Percentiles rank a stretch among this genome's conserved stretches.
Conservation (phyloP, 2,329 filamentous ascomycete species). For the Aspergillus intermedius region DNA sequence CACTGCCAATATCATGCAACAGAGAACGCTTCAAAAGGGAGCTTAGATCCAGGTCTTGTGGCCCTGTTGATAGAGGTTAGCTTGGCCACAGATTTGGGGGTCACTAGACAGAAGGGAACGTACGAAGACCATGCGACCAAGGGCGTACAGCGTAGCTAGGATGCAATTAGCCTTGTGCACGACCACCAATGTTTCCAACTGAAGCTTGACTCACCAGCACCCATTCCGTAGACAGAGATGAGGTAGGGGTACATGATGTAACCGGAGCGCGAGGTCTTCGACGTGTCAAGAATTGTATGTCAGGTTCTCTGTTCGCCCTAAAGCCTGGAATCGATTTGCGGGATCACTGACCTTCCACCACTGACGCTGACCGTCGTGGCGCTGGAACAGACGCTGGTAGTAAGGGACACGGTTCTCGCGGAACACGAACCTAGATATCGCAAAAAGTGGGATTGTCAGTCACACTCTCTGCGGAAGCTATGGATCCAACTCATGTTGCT, state of each 20-base stretch:
- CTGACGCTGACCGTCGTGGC: conserved; percentile 58
- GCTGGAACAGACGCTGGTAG: conserved; percentile 63
- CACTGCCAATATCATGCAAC: conserved; percentile 20
- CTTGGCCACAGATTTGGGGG: neutral
- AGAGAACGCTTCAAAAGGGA: conserved; percentile 4
- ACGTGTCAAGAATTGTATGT: conserved; percentile 6
- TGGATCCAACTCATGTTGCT: conserved; percentile 6
- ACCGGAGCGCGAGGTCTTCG: conserved; percentile 49
- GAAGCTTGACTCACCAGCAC: conserved; percentile 39
- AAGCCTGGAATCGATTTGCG: neutral
- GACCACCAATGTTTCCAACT: conserved; percentile 1
- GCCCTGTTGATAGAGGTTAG: conserved; percentile 39
- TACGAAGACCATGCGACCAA: conserved; percentile 39
- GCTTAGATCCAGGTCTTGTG: conserved; percentile 57
- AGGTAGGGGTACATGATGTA: conserved; percentile 59
- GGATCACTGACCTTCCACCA: conserved; percentile 59
- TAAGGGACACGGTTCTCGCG: conserved; percentile 62
- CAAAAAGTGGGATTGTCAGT: conserved; percentile 12
- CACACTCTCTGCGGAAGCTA: neutral
- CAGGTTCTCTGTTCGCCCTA: conserved; percentile 6
- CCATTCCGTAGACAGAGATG: conserved; percentile 42
- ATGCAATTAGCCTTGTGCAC: conserved; percentile 4
- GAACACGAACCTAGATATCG: conserved; percentile 45
- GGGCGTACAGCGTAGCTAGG: conserved; percentile 35
- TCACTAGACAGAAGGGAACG: conserved; percentile 13